Base-by-base conservation (phyloP, 2,329 filamentous ascomycete genomes). In the Colletotrichum liaoningense region DNA sequence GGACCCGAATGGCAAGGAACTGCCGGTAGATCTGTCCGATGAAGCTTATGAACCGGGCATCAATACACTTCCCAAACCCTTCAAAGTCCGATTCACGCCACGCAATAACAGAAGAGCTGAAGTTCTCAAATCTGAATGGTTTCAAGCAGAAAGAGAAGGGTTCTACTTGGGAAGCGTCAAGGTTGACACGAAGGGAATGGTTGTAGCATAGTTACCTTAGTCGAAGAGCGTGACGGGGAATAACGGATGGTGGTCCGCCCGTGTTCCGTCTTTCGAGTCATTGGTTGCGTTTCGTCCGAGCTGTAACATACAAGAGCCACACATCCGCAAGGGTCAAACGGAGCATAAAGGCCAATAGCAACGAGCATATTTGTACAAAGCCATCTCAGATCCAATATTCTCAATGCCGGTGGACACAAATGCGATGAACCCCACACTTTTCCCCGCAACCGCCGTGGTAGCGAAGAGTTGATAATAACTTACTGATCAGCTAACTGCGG, bases 401-500 rank as follows among this genome's bases (percentile, higher is more conserved):
- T 52, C 60, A 59, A 49, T 66, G 62, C 62, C 42, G 54, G 19
- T 49, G 42, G 42, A 49, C 19, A 49, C 42, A 54, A 58, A 12
- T 16, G 55, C 19, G 16, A 46, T n/a, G n/a, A 57, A 19, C 42
- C 64, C 67, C 67, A 66, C 55, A 58, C 12, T 24, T 24, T 46
- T 33, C 14, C 12, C 67, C n/a, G n/a, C 22, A 26, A 16, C 28
- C 5, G 5, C 28, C n/a, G 42, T 6, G 24, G n/a, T 19, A 24
- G 8, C 19, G 19, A 49, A 8, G 16, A 35, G 42, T 69, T 46
- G n/a, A 65, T 69, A 58, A 69, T 64, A 22, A 35, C 62, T 66
- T 66, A 69, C 42, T 69, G 60, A 58, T 69, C 54, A 65, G 16
- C 26, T 63, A 35, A 35, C 33, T 35, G 33, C 12, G 22, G 52